These are phyloP conservation scores for Rhamnella rubrinervis DNA, from an alignment of 331 rosid genomes.

Conservation along the genomic window DNA sequence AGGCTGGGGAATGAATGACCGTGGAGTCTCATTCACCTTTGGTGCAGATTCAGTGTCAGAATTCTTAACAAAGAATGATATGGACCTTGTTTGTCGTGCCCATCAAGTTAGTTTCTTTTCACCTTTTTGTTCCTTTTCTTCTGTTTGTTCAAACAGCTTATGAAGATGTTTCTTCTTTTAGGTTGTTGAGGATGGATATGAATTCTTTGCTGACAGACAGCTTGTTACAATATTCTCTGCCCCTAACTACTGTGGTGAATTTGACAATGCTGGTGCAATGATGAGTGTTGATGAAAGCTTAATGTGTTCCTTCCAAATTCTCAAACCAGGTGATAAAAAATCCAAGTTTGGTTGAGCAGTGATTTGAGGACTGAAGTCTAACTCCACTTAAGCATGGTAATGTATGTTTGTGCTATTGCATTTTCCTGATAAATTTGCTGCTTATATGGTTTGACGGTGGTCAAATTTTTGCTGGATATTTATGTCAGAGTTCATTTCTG, in stretches of 20 bases:
- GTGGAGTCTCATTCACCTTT: slow-evolving; percentile 47
- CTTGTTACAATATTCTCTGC: slow-evolving; percentile 49
- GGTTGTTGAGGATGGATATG: slow-evolving; percentile 50
- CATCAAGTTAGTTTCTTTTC: slow-evolving; percentile 32
- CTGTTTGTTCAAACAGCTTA: not conserved
- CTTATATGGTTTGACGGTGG: not conserved
- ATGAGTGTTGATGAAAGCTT: slow-evolving; percentile 43
- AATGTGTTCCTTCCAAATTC: slow-evolving; percentile 47
- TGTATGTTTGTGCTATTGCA: slow-evolving; percentile 11
- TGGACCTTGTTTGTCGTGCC: slow-evolving; percentile 51
- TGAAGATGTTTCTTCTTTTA: slow-evolving; percentile 7
- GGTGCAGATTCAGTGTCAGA: slow-evolving; percentile 39
- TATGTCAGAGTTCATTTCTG: not conserved
- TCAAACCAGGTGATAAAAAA: slow-evolving; percentile 39
- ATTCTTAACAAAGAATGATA: slow-evolving; percentile 36
- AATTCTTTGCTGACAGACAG: slow-evolving; percentile 49
- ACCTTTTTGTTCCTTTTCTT: not conserved
- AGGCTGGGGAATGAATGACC: slow-evolving; percentile 51
- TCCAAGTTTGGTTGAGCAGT: slow-evolving; percentile 24
- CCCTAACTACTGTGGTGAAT: slow-evolving; percentile 49
- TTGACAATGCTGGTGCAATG: slow-evolving; percentile 48
- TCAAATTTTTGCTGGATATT: not conserved
- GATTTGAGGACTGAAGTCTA: slow-evolving; percentile 13
- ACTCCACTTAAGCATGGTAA: slow-evolving; percentile 10
- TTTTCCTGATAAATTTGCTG: not conserved